A percentile compares a stretch with the other conserved stretches of the same genome.
These are phyloP conservation scores for Aureoboletus auriporus DNA, from an alignment of 768 basidiomycete genomes.

Conservation along the genomic window DNA sequence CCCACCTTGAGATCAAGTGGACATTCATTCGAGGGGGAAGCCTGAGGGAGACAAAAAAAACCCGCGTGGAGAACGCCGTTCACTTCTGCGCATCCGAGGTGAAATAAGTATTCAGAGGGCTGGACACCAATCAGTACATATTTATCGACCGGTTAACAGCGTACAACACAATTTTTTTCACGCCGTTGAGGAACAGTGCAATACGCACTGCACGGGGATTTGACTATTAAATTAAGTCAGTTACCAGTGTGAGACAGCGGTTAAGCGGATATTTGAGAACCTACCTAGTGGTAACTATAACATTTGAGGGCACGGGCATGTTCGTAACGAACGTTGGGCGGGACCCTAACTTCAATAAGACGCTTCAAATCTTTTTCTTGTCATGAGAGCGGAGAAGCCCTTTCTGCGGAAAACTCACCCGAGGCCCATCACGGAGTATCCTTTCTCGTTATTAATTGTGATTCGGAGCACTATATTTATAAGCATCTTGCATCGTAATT, in stretches of 20 bases:
- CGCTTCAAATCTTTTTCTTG: slow-evolving; percentile 6
- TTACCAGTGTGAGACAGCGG: slow-evolving; percentile 11
- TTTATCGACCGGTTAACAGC: slow-evolving; percentile 19
- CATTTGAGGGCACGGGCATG: slow-evolving; percentile 1
- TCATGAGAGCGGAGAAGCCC: slow-evolving; percentile 7
- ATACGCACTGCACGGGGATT: slow-evolving; percentile 2
- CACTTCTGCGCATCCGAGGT: not conserved
- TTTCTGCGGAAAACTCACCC: slow-evolving; percentile 11
- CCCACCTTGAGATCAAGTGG: not conserved
- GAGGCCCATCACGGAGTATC: slow-evolving; percentile 14
- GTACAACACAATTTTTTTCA: slow-evolving; percentile 14
- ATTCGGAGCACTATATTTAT: slow-evolving; percentile 29
- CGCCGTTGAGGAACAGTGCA: slow-evolving; percentile 6
- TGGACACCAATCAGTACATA: slow-evolving; percentile 15
- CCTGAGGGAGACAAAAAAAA: not conserved
- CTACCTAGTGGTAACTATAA: slow-evolving; percentile 14
- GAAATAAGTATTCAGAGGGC: not conserved
- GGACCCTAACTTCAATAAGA: slow-evolving; percentile 9
- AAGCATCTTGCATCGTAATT: slow-evolving; percentile 15
- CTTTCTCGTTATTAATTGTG: slow-evolving; percentile 30
- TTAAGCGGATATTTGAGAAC: slow-evolving; percentile 9
- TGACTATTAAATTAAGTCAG: slow-evolving; percentile 29
- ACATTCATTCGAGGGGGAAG: not conserved
- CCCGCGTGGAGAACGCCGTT: slow-evolving; percentile 1
- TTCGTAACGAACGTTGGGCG: slow-evolving; percentile 1